Percentiles rank a stretch among this genome's conserved stretches.
These are phyloP conservation scores for Candida nemodendra DNA, from an alignment of 805 yeast species.

Conservation along the genomic window DNA sequence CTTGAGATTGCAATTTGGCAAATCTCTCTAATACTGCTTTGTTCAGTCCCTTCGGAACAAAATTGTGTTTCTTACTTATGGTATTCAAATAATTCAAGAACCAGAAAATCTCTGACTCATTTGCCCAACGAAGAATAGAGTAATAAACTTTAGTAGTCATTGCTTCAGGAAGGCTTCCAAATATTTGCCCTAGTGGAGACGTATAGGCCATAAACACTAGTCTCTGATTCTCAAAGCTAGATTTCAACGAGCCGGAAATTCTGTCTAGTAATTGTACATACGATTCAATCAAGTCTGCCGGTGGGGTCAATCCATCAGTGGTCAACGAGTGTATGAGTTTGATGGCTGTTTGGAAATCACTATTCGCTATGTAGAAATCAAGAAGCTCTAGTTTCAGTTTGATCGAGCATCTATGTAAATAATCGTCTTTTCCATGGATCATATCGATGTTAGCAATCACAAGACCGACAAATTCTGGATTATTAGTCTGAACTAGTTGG, in stretches of 20 bases:
- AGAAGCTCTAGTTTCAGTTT: constrained; percentile 13
- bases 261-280: constrained; percentile 18
- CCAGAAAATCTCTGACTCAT: constrained; percentile 17
- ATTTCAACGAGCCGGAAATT: constrained; percentile 15
- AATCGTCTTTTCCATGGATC: constrained; percentile 1
- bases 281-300: constrained; percentile 6
- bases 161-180: constrained; percentile 11
- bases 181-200: constrained; percentile 11
- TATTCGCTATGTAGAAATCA: constrained; percentile 9
- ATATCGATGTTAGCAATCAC: constrained; percentile 8
- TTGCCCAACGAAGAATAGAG: constrained; percentile 18
- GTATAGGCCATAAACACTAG: constrained; percentile 27
- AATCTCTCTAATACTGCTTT: constrained; percentile 5
- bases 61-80: background rate
- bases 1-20: constrained; percentile 5
- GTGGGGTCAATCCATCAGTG: constrained; percentile 13
- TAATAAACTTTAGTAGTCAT: constrained; percentile 7
- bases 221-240: constrained; percentile 15
- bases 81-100: constrained; percentile 23
- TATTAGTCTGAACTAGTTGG: constrained; percentile 6
- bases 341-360: constrained; percentile 21
- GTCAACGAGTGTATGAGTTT: constrained; percentile 14
- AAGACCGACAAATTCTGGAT: constrained; percentile 6
- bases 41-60: constrained; percentile 4
- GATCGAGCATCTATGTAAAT: constrained; percentile 8